These are phyloP conservation scores for Gracilaria caudata DNA, from an alignment of 23 red algal species.

Conservation along the genomic window DNA sequence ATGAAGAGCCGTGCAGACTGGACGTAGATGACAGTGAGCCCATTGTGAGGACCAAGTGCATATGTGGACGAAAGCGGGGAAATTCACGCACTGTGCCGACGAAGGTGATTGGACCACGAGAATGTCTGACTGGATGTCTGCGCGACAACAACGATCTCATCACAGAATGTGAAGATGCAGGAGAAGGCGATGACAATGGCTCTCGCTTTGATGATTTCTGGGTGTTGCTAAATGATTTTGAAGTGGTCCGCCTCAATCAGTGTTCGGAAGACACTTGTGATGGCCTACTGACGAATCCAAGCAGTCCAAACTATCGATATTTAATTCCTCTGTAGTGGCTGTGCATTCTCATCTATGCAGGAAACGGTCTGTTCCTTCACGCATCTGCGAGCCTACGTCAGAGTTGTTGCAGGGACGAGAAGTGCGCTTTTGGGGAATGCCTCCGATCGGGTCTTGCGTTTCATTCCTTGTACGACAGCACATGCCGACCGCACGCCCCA, in stretches of 20 bases:
- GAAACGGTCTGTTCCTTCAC: too few relatives aligned
- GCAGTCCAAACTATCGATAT: background rate
- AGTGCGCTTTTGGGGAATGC: too few relatives aligned
- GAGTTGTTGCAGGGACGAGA: too few relatives aligned
- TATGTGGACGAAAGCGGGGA: background rate
- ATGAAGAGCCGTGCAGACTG: background rate
- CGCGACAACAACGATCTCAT: background rate
- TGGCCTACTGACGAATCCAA: background rate
- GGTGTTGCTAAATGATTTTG: background rate
- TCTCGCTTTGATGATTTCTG: background rate
- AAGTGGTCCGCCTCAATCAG: background rate
- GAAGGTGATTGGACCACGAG: background rate
- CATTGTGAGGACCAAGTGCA: background rate
- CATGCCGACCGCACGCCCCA: too few relatives aligned
- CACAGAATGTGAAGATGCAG: background rate
- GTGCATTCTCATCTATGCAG: background rate
- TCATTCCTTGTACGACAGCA: too few relatives aligned
- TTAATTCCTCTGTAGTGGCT: background rate
- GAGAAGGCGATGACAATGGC: background rate
- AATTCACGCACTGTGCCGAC: background rate
- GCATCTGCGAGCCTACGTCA: too few relatives aligned
- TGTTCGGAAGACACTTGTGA: background rate
- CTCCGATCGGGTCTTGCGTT: too few relatives aligned
- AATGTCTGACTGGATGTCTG: background rate
- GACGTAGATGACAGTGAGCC: background rate